A percentile compares a stretch with the other conserved stretches of the same genome.
phyloP scores from a whole-genome alignment of 73 alveolate genomes.

The Paramecium caudatum region DNA sequence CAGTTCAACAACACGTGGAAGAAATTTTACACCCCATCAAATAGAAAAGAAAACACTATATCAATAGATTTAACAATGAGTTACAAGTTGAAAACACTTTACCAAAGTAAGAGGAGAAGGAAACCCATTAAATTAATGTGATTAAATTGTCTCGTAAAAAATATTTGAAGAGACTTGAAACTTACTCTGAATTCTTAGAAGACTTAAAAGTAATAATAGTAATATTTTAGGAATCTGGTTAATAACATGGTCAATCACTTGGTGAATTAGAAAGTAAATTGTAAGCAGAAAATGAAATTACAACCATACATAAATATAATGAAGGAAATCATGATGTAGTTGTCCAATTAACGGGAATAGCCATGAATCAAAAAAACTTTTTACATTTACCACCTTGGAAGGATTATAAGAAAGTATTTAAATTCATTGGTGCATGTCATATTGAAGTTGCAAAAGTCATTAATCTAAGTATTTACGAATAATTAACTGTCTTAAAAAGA shows the following conservation, averaged over 20 bases:
- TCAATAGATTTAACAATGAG: neutral
- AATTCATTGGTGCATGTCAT: constrained; percentile 8
- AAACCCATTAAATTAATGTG: neutral
- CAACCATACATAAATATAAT: neutral
- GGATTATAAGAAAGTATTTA: constrained; percentile 34
- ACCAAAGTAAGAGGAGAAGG: constrained; percentile 39
- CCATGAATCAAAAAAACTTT: neutral
- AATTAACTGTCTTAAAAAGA: neutral
- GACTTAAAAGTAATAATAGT: neutral
- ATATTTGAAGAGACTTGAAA: neutral
- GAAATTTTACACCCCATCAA: constrained; percentile 29
- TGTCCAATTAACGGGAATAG: neutral
- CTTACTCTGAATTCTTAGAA: neutral
- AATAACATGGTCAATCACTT: neutral
- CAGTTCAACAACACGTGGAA: neutral
- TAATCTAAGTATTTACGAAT: neutral
- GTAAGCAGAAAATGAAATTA: neutral
- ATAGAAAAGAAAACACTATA: constrained; percentile 47
- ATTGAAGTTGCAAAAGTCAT: neutral
- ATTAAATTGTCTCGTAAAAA: constrained; percentile 22
- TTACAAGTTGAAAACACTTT: constrained; percentile 24
- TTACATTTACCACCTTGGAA: constrained; percentile 36
- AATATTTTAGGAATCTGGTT: neutral
- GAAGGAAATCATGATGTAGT: constrained; percentile 22
- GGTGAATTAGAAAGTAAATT: constrained; percentile 40